phyloP scores from a whole-genome alignment of 768 basidiomycete genomes.

The Tubosaeta brunneosetosa region DNA sequence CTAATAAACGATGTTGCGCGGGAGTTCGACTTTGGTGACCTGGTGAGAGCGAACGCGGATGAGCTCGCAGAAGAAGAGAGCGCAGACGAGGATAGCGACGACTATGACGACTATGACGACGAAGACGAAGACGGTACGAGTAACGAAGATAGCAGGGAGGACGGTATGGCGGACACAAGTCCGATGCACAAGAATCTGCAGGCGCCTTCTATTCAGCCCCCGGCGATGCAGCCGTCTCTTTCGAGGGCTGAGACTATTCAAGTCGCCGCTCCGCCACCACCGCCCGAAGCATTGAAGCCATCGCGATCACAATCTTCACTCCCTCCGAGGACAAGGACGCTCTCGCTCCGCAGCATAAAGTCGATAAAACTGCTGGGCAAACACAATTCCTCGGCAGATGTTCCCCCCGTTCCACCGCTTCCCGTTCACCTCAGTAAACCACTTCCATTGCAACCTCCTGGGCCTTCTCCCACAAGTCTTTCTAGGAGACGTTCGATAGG shows the following conservation, averaged over 20 bases:
- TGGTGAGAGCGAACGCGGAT: constrained; percentile 71
- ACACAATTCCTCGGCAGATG: constrained; percentile 29
- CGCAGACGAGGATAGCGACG: constrained; percentile 40
- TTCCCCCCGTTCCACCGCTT: constrained; percentile 40
- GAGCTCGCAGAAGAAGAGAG: constrained; percentile 76
- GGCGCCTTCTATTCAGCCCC: neutral
- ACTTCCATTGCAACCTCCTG: constrained; percentile 34
- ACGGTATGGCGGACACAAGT: constrained; percentile 12
- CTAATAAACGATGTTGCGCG: constrained; percentile 78
- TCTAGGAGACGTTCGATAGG: constrained; percentile 16
- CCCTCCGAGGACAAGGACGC: constrained; percentile 27
- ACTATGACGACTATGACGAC: constrained; percentile 33
- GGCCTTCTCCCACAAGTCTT: constrained; percentile 11
- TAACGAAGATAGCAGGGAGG: constrained; percentile 40
- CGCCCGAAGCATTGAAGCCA: neutral
- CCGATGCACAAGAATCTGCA: constrained; percentile 10
- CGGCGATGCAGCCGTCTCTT: neutral
- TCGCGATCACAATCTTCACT: constrained; percentile 6
- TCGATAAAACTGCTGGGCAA: constrained; percentile 37
- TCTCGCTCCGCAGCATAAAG: constrained; percentile 44
- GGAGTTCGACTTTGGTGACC: constrained; percentile 77
- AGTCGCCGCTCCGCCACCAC: neutral
- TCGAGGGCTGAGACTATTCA: constrained; percentile 1
- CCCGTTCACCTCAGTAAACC: constrained; percentile 36
- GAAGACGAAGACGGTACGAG: constrained; percentile 39